Conservation (phyloP, 75 land plant genomes). For the Adiantum capillusveneris region DNA sequence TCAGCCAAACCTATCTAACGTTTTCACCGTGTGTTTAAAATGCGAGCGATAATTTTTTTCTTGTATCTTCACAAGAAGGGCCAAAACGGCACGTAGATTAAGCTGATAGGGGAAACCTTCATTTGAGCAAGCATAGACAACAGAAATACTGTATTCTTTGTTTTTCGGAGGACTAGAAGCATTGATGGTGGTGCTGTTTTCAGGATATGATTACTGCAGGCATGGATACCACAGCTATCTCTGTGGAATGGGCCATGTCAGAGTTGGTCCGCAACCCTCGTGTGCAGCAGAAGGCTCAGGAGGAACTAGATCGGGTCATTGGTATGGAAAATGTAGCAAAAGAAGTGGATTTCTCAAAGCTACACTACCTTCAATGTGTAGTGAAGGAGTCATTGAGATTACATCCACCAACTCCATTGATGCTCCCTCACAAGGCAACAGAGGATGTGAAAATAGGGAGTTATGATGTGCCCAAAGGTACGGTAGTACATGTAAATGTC, state of each 20-base stretch:
- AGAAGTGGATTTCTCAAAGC: conserved; percentile 57
- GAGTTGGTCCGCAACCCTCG: conserved; percentile 72
- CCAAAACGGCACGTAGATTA: no score
- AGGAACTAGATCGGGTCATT: conserved; percentile 73
- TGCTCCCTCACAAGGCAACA: conserved; percentile 90
- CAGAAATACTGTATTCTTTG: no score
- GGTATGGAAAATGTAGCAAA: conserved; percentile 55
- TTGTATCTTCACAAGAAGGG: no score
- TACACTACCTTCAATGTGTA: conserved; percentile 71
- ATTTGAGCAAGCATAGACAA: no score
- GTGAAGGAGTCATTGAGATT: conserved; percentile 73
- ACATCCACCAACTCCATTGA: conserved; percentile 89
- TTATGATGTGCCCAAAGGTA: conserved; percentile 80
- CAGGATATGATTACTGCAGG: conserved; percentile 99
- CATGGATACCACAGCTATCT: conserved; percentile 84
- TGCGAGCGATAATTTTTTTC: no score
- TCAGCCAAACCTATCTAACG: no score
- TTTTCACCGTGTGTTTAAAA: no score
- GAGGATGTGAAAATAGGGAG: conserved; percentile 65
- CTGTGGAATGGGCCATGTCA: conserved; percentile 94
- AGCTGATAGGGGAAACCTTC: no score
- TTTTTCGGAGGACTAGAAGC: no score
- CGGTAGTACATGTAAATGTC: conserved; percentile 78
- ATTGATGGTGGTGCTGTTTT: no score
- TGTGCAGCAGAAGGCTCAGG: conserved; percentile 71